Evolutionary conservation across 768 basidiomycete genomes (phyloP).

Genomic region (Suillus fuscotomentosus): DNA sequence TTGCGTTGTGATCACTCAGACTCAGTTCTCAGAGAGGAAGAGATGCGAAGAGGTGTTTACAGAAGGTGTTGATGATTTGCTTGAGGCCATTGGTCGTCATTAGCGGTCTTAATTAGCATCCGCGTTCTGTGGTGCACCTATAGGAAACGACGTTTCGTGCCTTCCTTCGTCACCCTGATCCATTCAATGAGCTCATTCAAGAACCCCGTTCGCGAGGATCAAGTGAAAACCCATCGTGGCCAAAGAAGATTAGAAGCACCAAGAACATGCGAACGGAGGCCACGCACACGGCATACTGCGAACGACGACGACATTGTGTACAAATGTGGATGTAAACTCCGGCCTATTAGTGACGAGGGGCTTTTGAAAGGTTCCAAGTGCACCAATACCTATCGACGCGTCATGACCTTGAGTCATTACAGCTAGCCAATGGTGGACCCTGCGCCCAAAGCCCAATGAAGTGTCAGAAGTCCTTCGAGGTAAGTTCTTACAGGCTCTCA

Average conservation of each 20-base stretch:
- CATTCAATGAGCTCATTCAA: background rate
- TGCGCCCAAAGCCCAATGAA: background rate
- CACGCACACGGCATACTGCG: background rate
- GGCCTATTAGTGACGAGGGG: background rate
- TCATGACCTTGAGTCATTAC: background rate
- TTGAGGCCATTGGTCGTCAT: background rate
- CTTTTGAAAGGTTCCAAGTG: background rate
- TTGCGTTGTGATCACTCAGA: conserved; percentile 7
- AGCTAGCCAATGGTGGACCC: background rate
- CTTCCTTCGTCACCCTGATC: background rate
- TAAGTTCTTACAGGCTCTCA: background rate
- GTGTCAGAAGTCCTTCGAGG: background rate
- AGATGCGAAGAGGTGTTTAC: conserved; percentile 61
- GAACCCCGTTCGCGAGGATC: background rate
- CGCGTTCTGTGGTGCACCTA: background rate
- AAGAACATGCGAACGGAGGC: background rate
- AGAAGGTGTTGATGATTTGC: conserved; percentile 39
- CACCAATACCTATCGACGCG: background rate
- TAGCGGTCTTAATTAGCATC: background rate
- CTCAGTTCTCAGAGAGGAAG: conserved; percentile 58
- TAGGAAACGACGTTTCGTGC: background rate
- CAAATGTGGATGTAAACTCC: background rate
- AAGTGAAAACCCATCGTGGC: background rate
- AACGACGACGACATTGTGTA: background rate
- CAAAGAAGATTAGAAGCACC: background rate